Conservation (phyloP, 2,329 filamentous ascomycete genomes). For the Calonectria leucothoes region DNA sequence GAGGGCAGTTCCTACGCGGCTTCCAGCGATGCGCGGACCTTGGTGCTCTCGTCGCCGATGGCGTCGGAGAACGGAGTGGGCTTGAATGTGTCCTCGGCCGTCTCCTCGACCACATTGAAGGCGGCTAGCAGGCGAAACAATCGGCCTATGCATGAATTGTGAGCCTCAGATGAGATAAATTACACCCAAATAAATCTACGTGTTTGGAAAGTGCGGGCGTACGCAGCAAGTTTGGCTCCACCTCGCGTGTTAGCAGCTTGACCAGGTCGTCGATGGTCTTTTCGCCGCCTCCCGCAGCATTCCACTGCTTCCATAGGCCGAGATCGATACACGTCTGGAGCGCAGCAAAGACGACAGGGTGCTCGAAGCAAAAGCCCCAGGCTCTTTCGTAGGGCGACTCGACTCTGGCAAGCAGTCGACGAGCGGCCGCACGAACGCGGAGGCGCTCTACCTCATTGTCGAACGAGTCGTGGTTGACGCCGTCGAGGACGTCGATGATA, state of each 20-base stretch:
- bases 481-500: slow-evolving; percentile 22
- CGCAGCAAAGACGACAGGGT: slow-evolving; percentile 28
- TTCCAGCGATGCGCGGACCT: slow-evolving; percentile 29
- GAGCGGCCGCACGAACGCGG: slow-evolving; percentile 24
- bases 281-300: slow-evolving; percentile 1
- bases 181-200: not conserved
- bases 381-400: slow-evolving; percentile 31
- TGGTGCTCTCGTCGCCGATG: slow-evolving; percentile 34
- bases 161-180: not conserved
- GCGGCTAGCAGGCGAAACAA: slow-evolving; percentile 30
- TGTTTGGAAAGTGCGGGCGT: not conserved
- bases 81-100: slow-evolving; percentile 26
- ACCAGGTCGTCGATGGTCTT: slow-evolving; percentile 28
- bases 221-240: slow-evolving; percentile 29
- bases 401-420: slow-evolving; percentile 22
- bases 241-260: slow-evolving; percentile 4
- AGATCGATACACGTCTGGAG: slow-evolving; percentile 27
- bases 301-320: slow-evolving; percentile 31
- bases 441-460: slow-evolving; percentile 31
- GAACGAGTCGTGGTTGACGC: slow-evolving; percentile 10
- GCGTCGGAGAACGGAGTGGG: slow-evolving; percentile 26
- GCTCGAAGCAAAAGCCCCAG: slow-evolving; percentile 34
- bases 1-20: slow-evolving; percentile 15
- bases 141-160: not conserved
- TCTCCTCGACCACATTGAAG: slow-evolving; percentile 32